These are phyloP conservation scores for Gossypium davidsonii DNA, from an alignment of 441 rosid species.

Conservation along the genomic window DNA sequence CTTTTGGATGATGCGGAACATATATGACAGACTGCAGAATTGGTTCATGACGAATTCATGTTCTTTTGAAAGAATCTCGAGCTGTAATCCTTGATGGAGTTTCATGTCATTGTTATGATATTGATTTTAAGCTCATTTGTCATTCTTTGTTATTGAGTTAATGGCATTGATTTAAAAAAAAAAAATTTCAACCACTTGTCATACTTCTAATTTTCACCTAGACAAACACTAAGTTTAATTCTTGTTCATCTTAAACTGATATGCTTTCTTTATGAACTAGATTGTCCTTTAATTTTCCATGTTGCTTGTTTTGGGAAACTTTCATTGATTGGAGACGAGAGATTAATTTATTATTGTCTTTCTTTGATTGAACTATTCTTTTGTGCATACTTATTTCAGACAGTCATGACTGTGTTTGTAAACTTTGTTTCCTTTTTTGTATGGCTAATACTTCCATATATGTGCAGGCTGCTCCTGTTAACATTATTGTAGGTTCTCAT, in stretches of 20 bases:
- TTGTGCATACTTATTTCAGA: neutral
- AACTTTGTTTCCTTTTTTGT: slow-evolving; percentile 4
- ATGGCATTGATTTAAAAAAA: neutral
- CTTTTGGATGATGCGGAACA: neutral
- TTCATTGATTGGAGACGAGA: neutral
- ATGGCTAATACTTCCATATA: slow-evolving; percentile 10
- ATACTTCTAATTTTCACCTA: neutral
- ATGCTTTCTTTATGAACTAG: no score
- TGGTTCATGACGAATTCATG: slow-evolving; percentile 2
- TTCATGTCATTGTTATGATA: neutral
- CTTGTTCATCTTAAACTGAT: no score
- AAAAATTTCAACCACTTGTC: neutral
- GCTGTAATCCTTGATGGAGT: neutral
- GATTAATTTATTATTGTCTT: neutral
- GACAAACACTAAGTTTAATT: no score
- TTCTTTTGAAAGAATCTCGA: neutral
- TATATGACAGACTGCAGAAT: neutral
- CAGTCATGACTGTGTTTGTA: neutral
- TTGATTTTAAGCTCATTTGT: neutral
- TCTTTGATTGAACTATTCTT: neutral
- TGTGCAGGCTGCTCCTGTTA: slow-evolving; percentile 74
- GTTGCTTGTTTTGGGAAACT: neutral
- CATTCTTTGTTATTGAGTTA: neutral
- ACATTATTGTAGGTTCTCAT: slow-evolving; percentile 94
- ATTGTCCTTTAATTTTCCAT: neutral